Evolutionary conservation across 805 yeast species (phyloP).

Genomic region (Candida pseudofarinosa): DNA sequence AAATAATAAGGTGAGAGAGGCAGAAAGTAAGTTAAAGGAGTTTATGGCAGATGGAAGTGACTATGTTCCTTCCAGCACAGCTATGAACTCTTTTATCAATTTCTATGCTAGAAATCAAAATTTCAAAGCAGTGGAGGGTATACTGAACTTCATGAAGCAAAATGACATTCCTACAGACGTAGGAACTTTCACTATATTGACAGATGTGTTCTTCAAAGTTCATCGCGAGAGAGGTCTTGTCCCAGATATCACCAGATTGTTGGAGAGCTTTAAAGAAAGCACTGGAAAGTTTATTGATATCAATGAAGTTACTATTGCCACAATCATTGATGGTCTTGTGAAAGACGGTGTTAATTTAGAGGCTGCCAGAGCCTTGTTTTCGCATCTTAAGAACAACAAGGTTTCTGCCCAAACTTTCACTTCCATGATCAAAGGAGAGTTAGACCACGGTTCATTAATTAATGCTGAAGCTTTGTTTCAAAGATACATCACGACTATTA

Average conservation of each 20-base stretch:
- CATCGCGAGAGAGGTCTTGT: slow-evolving; percentile 39
- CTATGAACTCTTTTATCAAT: slow-evolving; percentile 51
- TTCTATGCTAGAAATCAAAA: slow-evolving; percentile 37
- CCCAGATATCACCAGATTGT: slow-evolving; percentile 37
- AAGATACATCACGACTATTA: slow-evolving; percentile 28
- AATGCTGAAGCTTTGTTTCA: slow-evolving; percentile 30
- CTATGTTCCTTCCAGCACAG: slow-evolving; percentile 42
- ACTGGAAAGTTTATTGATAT: slow-evolving; percentile 14
- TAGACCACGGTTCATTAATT: slow-evolving; percentile 33
- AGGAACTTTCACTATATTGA: slow-evolving; percentile 57
- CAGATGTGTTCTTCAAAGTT: slow-evolving; percentile 50
- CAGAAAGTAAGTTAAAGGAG: slow-evolving; percentile 39
- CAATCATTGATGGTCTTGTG: slow-evolving; percentile 52
- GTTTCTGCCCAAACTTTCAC: slow-evolving; percentile 37
- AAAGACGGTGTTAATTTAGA: slow-evolving; percentile 42
- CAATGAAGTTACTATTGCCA: slow-evolving; percentile 46
- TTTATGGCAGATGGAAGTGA: slow-evolving; percentile 28
- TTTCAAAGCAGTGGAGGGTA: slow-evolving; percentile 45
- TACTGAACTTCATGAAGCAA: slow-evolving; percentile 41
- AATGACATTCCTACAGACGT: slow-evolving; percentile 49
- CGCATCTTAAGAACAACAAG: slow-evolving; percentile 33
- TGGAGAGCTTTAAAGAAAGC: slow-evolving; percentile 36
- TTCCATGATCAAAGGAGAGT: slow-evolving; percentile 46
- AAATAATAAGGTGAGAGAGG: slow-evolving; percentile 37
- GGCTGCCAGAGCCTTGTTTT: slow-evolving; percentile 50